Evolutionary conservation across 139 green algal genomes (phyloP), one percentile per base, ranked within the genome.

Genomic region (Chlamydomonas sp.): DNA sequence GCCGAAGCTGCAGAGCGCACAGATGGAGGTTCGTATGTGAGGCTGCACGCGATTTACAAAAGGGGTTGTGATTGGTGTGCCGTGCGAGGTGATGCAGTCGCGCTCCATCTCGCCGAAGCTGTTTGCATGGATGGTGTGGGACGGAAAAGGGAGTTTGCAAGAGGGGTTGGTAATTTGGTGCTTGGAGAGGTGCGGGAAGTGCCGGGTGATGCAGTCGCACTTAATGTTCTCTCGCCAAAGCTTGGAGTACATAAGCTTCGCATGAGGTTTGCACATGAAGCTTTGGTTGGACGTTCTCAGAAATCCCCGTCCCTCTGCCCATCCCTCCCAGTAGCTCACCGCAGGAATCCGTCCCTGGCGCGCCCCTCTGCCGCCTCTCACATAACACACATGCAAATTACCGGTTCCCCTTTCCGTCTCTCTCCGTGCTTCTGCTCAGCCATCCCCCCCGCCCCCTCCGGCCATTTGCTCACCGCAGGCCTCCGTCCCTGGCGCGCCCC

Each of bases 81-180:
- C 97, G 92, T 99, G 96, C 31, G 90, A 95, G 93, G 98, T 98
- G 95, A 99, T 98, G 94, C 98, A 99, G 92, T 99, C 98, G 2
- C 97, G 92, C 94, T 99, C 98, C 98, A 99, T 99, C 93, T 99
- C 98, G 18, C 98, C 98, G 88, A 99, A 99, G 10, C 69, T 17
- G 69, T 17, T 8, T 8, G 63, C 10, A 10, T 10, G 8, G 31
- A 68, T 68, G 63, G 10, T 8, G 7, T 68, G 10, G 67, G 12
- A 15, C 14, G 67, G 67, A 15, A 4, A 15, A 73, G 67, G 67
- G 67, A 15, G 20, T 49, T 49, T 49, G 31, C 31, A 49, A 49
- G 31, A 49, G 31, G 31, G 31, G 31, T 49, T 49, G 31, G 31
- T 49, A 49, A 15, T 12, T 6, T 12, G 67, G 12, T 6, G 14